phyloP scores from a whole-genome alignment of 768 basidiomycete species.

The Calocybe indica region DNA sequence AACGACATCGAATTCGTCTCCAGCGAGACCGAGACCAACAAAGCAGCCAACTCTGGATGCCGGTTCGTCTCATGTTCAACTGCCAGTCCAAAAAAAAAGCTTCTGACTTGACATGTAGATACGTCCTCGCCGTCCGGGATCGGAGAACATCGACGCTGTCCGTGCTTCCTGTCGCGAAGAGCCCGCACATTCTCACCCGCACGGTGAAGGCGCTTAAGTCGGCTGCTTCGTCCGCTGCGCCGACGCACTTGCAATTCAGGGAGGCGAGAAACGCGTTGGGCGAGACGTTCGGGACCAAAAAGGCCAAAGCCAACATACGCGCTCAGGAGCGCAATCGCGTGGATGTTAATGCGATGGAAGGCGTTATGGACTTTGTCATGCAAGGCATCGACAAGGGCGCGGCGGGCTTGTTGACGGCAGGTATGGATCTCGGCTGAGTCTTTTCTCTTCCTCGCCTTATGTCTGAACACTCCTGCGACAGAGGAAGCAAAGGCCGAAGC shows the following conservation, averaged over 20 bases:
- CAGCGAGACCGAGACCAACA: conserved; percentile 45
- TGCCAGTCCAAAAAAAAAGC: background rate
- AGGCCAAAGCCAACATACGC: conserved; percentile 80
- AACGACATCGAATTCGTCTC: conserved; percentile 77
- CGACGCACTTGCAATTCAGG: conserved; percentile 45
- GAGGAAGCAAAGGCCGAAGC: conserved; percentile 63
- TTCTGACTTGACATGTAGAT: conserved; percentile 37
- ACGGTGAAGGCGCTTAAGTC: conserved; percentile 83
- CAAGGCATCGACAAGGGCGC: conserved; percentile 75
- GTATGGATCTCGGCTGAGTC: conserved; percentile 32
- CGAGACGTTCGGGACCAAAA: conserved; percentile 92
- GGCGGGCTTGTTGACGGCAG: conserved; percentile 58
- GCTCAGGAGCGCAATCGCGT: conserved; percentile 87
- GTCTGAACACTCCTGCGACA: conserved; percentile 17
- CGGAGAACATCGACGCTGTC: conserved; percentile 66
- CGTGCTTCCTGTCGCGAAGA: conserved; percentile 60
- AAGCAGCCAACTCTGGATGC: conserved; percentile 52
- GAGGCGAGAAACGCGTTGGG: conserved; percentile 77
- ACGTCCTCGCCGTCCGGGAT: conserved; percentile 80
- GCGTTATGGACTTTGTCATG: conserved; percentile 76
- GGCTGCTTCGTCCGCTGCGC: conserved; percentile 42
- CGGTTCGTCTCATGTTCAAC: conserved; percentile 40
- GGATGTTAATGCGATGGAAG: conserved; percentile 83
- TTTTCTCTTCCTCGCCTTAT: conserved; percentile 1
- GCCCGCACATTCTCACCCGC: conserved; percentile 63